phyloP scores from a whole-genome alignment of 768 basidiomycete genomes.

The Russula ochroleuca region DNA sequence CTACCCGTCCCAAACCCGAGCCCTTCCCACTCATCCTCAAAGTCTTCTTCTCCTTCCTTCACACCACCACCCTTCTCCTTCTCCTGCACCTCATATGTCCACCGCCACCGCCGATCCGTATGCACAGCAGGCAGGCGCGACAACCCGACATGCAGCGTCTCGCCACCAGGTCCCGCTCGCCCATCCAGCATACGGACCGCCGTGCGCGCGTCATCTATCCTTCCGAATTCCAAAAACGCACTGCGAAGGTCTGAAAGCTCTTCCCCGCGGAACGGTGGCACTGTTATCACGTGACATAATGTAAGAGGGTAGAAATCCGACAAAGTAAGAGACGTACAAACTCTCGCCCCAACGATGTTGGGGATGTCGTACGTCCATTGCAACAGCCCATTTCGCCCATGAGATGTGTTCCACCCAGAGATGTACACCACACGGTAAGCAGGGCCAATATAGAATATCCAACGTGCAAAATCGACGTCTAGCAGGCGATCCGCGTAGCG shows the following conservation, averaged over 20 bases:
- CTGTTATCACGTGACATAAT: neutral
- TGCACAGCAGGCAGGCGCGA: neutral
- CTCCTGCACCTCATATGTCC: neutral
- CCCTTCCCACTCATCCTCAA: neutral
- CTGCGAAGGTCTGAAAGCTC: neutral
- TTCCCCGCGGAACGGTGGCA: conserved; percentile 8
- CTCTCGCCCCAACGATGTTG: neutral
- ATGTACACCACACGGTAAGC: conserved; percentile 10
- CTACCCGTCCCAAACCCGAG: conserved; percentile 9
- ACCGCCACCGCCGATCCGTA: conserved; percentile 1
- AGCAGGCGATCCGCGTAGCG: conserved; percentile 13
- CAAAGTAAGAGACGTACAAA: neutral
- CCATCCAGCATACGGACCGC: neutral
- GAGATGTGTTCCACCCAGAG: conserved; percentile 8
- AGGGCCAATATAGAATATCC: neutral
- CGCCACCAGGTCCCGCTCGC: neutral
- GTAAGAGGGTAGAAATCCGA: neutral
- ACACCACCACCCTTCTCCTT: neutral
- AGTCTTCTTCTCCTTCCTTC: neutral
- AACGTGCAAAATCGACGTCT: conserved; percentile 14
- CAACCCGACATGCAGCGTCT: neutral
- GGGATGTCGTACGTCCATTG: conserved; percentile 13
- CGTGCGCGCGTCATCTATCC: conserved; percentile 4
- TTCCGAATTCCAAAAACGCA: neutral
- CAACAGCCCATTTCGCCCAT: neutral